Conservation (phyloP, 148 eudicot species). For the Silene conica region DNA sequence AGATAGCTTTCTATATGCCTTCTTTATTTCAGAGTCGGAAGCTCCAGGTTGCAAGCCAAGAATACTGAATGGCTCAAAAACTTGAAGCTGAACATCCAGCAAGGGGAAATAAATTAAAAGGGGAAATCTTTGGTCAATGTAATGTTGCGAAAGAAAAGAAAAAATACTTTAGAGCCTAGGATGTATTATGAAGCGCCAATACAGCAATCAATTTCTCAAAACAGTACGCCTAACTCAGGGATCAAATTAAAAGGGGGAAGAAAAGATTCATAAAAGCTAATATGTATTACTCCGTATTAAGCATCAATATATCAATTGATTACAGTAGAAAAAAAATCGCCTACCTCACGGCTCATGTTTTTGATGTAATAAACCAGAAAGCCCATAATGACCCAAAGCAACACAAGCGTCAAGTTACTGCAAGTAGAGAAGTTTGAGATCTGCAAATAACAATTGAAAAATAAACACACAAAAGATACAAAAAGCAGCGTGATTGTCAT, state of each 20-base stretch:
- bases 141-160: not conserved
- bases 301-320: too few relatives aligned
- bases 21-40: conserved; percentile 77
- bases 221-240: too few relatives aligned
- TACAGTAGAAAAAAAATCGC: not conserved
- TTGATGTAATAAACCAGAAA: conserved; percentile 71
- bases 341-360: conserved; percentile 76
- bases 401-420: conserved; percentile 71
- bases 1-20: conserved; percentile 91
- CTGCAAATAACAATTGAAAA: conserved; percentile 35
- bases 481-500: not conserved
- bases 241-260: too few relatives aligned
- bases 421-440: conserved; percentile 69
- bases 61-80: conserved; percentile 86
- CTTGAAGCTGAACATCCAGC: conserved; percentile 46
- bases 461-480: not conserved
- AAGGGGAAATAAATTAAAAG: conserved; percentile 1
- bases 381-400: conserved; percentile 84
- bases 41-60: conserved; percentile 93
- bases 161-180: too few relatives aligned
- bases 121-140: too few relatives aligned
- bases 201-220: not conserved
- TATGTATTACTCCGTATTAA: too few relatives aligned
- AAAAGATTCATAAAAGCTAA: too few relatives aligned
- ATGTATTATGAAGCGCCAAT: not conserved